Base-by-base conservation (phyloP, 331 rosid species). In the Quercus lobata region DNA sequence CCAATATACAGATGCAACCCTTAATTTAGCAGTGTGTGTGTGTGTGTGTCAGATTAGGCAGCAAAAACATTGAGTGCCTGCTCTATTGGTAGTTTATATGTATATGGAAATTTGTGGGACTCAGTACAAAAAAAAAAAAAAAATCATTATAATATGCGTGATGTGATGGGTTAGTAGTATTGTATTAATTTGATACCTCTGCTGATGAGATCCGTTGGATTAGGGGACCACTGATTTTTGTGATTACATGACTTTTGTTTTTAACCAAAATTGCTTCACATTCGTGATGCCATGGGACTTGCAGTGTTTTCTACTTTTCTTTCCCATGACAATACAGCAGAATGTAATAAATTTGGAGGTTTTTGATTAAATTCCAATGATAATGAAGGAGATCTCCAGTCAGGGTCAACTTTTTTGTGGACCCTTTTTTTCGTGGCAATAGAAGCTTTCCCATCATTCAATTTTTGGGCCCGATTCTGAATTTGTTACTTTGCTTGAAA, bases 201-300 rank as follows among this genome's bases (percentile, higher is more conserved):
- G 83, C 56, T 85, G 73, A n/a, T 85, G 73, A n/a, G 75, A 84
- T 84, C 88, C 84, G 81, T 85, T 74, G 52, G 87, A 84, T 89
- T 22, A 79, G 77, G 88, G 92, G 90, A 89, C 94, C 93, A 83
- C 86, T 69, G 46, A 49, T 53, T 81, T 61, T 63, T 73, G 62
- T 37, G 83, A 71, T 80, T 86, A 86, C 69, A 78, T 62, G 74
- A 84, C 37, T 72, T 83, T 81, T 79, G 85, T 70, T 86, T 24
- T 82, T 78, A 76, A 80, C 77, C 78, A 75, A 79, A 83, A 16
- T 49, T 81, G 65, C 76, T 79, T 58, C 66, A 73, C 80, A 15
- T 73, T 79, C 81, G 66, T 35, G 68, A 7, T 22, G 79, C 57
- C 41, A 55, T 77, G 81, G 75, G 79, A 57, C 81, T 81, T 75